Evolutionary conservation across 495 filamentous ascomycete species (phyloP), one percentile per base, ranked within the genome.

Genomic region (Lindgomyces ingoldianus): DNA sequence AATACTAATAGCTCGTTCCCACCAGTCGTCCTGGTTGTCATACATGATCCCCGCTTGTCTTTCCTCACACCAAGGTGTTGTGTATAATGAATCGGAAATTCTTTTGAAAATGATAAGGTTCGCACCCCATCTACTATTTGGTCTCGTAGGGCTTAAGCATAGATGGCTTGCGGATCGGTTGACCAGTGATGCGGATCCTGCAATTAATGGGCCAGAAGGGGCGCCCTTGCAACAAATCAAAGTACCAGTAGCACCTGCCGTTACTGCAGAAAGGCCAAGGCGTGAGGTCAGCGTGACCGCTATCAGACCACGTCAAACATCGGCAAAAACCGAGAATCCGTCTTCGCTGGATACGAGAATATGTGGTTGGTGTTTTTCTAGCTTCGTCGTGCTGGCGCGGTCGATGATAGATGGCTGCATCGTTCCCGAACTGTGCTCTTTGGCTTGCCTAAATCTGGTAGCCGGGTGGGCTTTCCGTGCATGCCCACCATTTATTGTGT

Each of bases 191-290:
- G 39, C 11, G 25, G 54, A 55, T 57, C 19, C 11, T 47, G 54
- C 54, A 26, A 39, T n/a, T n/a, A 4, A 4, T 46, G 46, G 54
- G 24, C 41, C 24, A 8, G 21, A 45, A 36, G 36, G 18, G 9
- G 46, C 30, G 24, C 18, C 36, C 27, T 45, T 47, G 57, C 25
- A 55, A 65, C 62, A 41, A 70, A 65, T 65, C 27, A 65, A 52
- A 50, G 41, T 8, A 65, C 33, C 44, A 19, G 57, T 51, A 58
- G 39, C 44, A 36, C 26, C 24, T 63, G 24, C 53, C 62, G 45
- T 62, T 33, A 62, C 57, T 62, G 67, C 67, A 65, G 44, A 22
- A 18, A 65, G 33, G 22, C 25, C 25, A 16, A 59, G 44, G 60
- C 42, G 44, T 54, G 48, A 14, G 30, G 55, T 24, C 57, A 55